Percentiles rank a stretch among this genome's conserved stretches.
phyloP scores from a whole-genome alignment of 257 asterid genomes.

The Fraxinus anomala region DNA sequence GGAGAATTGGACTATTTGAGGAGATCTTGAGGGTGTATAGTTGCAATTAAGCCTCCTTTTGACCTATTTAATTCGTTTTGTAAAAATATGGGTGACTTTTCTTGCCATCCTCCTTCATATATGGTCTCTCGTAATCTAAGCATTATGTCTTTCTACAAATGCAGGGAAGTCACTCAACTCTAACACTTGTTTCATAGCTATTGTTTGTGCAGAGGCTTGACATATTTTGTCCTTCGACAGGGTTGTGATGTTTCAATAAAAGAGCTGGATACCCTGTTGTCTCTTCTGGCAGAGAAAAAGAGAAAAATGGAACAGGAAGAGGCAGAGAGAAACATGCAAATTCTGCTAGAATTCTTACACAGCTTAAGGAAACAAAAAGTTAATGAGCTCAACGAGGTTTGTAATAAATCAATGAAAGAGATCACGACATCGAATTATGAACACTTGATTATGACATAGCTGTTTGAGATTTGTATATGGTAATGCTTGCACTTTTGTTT shows the following conservation, averaged over 20 bases:
- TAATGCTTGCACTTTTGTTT: not conserved
- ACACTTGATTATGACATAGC: conserved; percentile 8
- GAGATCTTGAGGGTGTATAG: not conserved
- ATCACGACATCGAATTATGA: conserved; percentile 12
- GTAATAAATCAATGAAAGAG: conserved; percentile 25
- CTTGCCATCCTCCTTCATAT: not conserved
- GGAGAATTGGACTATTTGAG: not conserved
- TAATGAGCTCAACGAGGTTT: conserved; percentile 71
- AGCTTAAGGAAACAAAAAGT: conserved; percentile 66
- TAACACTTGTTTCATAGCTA: conserved; percentile 19
- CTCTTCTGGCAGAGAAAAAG: conserved; percentile 66
- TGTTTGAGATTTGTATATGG: conserved; percentile 6
- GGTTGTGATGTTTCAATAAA: conserved; percentile 75
- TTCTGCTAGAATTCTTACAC: conserved; percentile 67
- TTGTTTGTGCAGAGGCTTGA: conserved; percentile 36
- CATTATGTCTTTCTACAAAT: not conserved
- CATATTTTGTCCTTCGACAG: conserved; percentile 58
- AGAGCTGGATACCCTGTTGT: conserved; percentile 62
- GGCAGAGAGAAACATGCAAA: conserved; percentile 81
- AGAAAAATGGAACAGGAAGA: conserved; percentile 81
- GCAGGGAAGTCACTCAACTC: conserved; percentile 9
- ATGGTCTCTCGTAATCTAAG: conserved; percentile 11
- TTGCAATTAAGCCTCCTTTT: not conserved
- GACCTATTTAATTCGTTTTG: not conserved
- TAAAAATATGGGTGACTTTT: not conserved